Percentiles rank a stretch among this genome's conserved stretches.
phyloP scores from a whole-genome alignment of 2,329 filamentous ascomycete species.

The Sarocladium kiliense region DNA sequence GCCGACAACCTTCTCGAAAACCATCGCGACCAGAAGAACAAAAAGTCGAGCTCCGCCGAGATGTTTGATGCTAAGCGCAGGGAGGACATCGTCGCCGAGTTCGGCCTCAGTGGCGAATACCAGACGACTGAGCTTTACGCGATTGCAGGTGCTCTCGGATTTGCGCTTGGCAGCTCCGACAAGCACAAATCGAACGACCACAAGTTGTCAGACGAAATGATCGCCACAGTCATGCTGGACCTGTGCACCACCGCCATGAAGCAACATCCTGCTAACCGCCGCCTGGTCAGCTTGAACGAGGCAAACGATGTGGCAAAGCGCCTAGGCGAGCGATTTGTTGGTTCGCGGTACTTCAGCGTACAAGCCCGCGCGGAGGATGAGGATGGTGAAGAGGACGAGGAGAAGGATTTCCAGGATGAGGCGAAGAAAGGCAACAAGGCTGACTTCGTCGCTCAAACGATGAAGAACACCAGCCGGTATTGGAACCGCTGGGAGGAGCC shows the following conservation, averaged over 20 bases:
- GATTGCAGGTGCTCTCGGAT: slow-evolving; percentile 22
- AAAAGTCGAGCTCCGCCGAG: not conserved
- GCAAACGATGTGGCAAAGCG: slow-evolving; percentile 55
- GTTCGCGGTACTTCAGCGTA: slow-evolving; percentile 31
- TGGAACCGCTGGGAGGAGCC: slow-evolving; percentile 1
- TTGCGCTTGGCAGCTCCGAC: slow-evolving; percentile 6
- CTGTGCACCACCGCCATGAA: slow-evolving; percentile 26
- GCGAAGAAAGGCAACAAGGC: slow-evolving; percentile 15
- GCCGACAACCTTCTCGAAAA: not conserved
- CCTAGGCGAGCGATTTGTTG: slow-evolving; percentile 43
- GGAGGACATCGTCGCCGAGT: slow-evolving; percentile 11
- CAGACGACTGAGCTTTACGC: slow-evolving; percentile 17
- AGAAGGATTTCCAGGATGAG: slow-evolving; percentile 18
- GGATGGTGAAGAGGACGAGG: slow-evolving; percentile 20
- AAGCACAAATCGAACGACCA: slow-evolving; percentile 12
- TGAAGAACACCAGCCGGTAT: slow-evolving; percentile 10
- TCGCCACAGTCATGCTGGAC: slow-evolving; percentile 25
- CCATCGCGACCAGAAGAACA: not conserved
- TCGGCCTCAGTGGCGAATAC: slow-evolving; percentile 25
- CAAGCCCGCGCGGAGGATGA: slow-evolving; percentile 21
- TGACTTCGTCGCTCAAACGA: slow-evolving; percentile 25
- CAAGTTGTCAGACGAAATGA: not conserved
- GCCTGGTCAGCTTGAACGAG: slow-evolving; percentile 49
- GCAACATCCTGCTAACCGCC: slow-evolving; percentile 31
- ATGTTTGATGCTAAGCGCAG: slow-evolving; percentile 13